Base-by-base conservation (phyloP, 345 rosid genomes). In the Citrus maxima region DNA sequence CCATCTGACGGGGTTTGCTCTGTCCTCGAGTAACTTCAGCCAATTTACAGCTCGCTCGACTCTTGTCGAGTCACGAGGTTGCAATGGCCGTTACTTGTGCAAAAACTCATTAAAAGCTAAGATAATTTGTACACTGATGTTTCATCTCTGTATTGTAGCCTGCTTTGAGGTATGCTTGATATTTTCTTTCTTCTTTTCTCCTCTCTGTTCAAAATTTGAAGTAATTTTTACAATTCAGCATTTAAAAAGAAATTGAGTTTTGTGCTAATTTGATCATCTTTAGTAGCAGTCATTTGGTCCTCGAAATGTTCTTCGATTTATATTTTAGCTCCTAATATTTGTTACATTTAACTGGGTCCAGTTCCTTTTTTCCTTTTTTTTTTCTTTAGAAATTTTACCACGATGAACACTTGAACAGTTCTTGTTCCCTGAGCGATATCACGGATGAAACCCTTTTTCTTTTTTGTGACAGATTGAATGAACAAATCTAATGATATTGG, bases 281-380 rank as follows among this genome's bases (percentile, higher is more conserved):
- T 56, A 56, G 42, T 19, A 18, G 51, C 16, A 46, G 21, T 63
- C 70, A 70, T 77, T 55, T 2, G 8, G 27, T 66, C 56, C 49
- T 40, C 21, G 21, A 19, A 34, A 24, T n/a, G 38, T 28, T 62
- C 24, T 42, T 27, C 27, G 7, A 7, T 24, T 21, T 58, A 24
- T 55, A 6, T 55, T 77, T 27, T 21, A 10, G 7, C 24, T 63
- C 54, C 70, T 24, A 70, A 46, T 30, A 70, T 40, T 34, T 35
- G 51, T 32, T 70, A 9, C 70, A 78, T 70, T 70, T 65, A 70
- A 27, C 18, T 77, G 69, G 80, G 68, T 64, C 68, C n/a, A 34
- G 25, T 78, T 70, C 28, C 5, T 66, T 16, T 35, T 35, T 35
- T 35, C 7, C 30, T 30, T 70, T 30, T 30, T 70, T 30, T 54